Percentiles rank a stretch among this genome's conserved stretches.
phyloP scores from a whole-genome alignment of 805 yeast species.

The Sugiyamaella smithiae region DNA sequence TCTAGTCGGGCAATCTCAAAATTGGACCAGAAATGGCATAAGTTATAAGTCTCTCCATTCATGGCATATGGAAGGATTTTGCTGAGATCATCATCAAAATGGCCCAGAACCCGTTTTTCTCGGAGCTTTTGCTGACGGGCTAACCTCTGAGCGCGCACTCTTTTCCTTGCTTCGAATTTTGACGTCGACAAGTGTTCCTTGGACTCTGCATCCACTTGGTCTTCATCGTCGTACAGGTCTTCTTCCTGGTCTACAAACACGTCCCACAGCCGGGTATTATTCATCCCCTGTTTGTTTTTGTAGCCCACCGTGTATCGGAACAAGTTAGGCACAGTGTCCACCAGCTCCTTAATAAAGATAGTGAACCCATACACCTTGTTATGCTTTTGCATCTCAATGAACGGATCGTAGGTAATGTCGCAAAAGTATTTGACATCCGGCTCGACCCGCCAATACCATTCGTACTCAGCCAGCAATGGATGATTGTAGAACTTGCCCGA shows the following conservation, averaged over 20 bases:
- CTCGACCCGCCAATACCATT: constrained; percentile 97
- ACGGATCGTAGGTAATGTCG: constrained; percentile 90
- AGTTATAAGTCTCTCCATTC: constrained; percentile 65
- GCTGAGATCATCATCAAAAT: constrained; percentile 29
- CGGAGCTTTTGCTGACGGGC: constrained; percentile 22
- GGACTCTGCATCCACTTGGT: not conserved
- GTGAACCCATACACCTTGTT: constrained; percentile 84
- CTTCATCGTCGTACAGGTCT: constrained; percentile 14
- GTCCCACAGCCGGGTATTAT: constrained; percentile 66
- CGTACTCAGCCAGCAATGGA: constrained; percentile 62
- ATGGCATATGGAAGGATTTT: constrained; percentile 51
- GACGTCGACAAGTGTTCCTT: constrained; percentile 22
- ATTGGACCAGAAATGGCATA: constrained; percentile 91
- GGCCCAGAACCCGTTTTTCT: constrained; percentile 31
- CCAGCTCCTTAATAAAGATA: constrained; percentile 70
- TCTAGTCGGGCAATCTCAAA: constrained; percentile 87
- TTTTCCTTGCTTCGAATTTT: constrained; percentile 17
- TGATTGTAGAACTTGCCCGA: constrained; percentile 82
- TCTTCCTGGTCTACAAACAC: constrained; percentile 46
- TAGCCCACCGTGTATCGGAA: constrained; percentile 70
- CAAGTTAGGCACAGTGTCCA: constrained; percentile 77
- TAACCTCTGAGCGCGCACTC: constrained; percentile 15
- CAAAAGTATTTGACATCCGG: constrained; percentile 89
- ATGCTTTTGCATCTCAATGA: constrained; percentile 65
- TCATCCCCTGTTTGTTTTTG: constrained; percentile 46